Conservation (phyloP, 2,329 filamentous ascomycete genomes). For the Nemania sp. region DNA sequence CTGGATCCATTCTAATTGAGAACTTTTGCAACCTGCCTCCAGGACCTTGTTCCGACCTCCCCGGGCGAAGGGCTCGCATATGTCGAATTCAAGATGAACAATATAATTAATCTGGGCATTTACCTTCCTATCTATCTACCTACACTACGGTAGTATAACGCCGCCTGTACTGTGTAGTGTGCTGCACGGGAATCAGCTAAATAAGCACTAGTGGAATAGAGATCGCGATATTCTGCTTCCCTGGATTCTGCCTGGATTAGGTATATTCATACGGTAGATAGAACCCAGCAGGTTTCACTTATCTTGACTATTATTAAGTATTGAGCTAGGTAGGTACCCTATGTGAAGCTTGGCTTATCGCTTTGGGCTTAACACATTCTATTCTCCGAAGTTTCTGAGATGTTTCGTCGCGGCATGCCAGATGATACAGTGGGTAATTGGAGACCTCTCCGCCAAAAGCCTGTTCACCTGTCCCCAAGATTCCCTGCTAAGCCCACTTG, state of each 20-base stretch:
- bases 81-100: neutral
- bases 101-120: neutral
- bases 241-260: neutral
- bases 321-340: neutral
- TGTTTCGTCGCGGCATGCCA: constrained; percentile 5
- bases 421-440: constrained; percentile 5
- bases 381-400: constrained; percentile 9
- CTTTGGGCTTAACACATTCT: neutral
- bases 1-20: constrained; percentile 8
- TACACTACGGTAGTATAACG: neutral
- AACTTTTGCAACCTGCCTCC: constrained; percentile 26
- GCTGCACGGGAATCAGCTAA: neutral
- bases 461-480: constrained; percentile 6
- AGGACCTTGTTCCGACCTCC: constrained; percentile 6
- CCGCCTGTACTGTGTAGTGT: neutral
- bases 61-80: neutral
- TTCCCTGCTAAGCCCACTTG: constrained; percentile 24
- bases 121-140: neutral
- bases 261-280: neutral
- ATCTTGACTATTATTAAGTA: constrained; percentile 1
- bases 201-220: constrained; percentile 13
- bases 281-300: neutral
- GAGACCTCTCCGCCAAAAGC: constrained; percentile 21
- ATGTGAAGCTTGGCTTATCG: constrained; percentile 3
- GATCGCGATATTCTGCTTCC: neutral